Percentiles rank a stretch among this genome's conserved stretches.
These are phyloP conservation scores for Lasiosphaeria hispida DNA, from an alignment of 495 filamentous ascomycete species.

Conservation along the genomic window DNA sequence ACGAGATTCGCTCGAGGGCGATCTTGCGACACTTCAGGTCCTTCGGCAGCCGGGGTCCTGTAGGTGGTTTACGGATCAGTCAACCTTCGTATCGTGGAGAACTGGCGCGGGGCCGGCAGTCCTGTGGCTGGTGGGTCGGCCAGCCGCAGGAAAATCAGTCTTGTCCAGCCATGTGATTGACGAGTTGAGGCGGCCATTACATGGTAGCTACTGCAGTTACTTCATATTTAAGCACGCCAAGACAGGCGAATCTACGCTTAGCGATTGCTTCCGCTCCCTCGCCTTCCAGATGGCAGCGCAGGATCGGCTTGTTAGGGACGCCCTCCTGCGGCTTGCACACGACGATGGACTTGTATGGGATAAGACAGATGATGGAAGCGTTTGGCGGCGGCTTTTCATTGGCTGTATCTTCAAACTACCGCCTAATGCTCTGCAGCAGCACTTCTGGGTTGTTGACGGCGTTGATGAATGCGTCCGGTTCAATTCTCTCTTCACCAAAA, in stretches of 20 bases:
- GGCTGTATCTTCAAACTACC: conserved; percentile 18
- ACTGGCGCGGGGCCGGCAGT: conserved; percentile 6
- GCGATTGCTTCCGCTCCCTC: conserved; percentile 20
- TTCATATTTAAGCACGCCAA: conserved; percentile 23
- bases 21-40: conserved; percentile 16
- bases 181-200: not conserved
- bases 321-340: conserved; percentile 9
- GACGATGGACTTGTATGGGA: conserved; percentile 11
- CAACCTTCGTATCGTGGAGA: conserved; percentile 20
- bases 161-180: conserved; percentile 29
- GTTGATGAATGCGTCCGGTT: conserved; percentile 24
- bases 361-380: conserved; percentile 11
- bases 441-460: conserved; percentile 31
- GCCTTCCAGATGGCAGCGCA: conserved; percentile 32
- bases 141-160: conserved; percentile 29
- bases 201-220: conserved; percentile 24
- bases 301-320: conserved; percentile 11
- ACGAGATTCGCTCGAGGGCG: conserved; percentile 11
- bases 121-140: conserved; percentile 30
- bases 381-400: conserved; percentile 27
- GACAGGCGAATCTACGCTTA: conserved; percentile 1
- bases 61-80: conserved; percentile 23
- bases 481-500: conserved; percentile 15
- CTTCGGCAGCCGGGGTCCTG: conserved; percentile 25
- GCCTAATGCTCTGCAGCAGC: conserved; percentile 1